Evolutionary conservation across 768 basidiomycete genomes (phyloP), one percentile per base, ranked within the genome.

Genomic region (Psilocybe cyanescens): DNA sequence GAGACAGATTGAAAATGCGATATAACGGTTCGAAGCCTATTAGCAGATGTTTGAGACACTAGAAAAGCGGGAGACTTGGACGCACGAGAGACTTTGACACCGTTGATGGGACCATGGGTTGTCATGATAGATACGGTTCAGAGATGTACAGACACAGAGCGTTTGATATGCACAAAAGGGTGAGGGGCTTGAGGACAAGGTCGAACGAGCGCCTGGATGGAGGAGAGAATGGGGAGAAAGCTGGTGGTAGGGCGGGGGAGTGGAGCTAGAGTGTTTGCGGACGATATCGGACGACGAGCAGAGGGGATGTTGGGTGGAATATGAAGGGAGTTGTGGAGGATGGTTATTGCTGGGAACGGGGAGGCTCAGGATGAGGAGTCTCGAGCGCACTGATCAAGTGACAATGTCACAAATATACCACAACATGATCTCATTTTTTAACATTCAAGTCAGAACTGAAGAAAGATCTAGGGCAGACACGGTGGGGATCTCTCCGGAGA

Each of bases 41-140:
- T 63, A 74, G 70, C 63, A 59, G 52, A 64, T 62, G 67, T 68
- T 65, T 69, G 69, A 70, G 72, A 74, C 69, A 70, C 58, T 29
- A 55, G 28, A 46, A 55, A 45, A 61, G 62, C 45, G 57, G 62
- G 59, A 59, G 54, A 14, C 8, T 8, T 8, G 51, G 50, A 89
- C 91, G 79, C 75, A 92, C 91, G 84, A 75, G 90, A 91, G 71
- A 92, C 84, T 83, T 91, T 92, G 78, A 92, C 88, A 70, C 91
- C 91, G 77, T 92, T 93, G 79, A 93, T 91, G 74, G 91, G 91
- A 70, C 83, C 88, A 78, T 90, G 87, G 60, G 85, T 87, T 59
- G 87, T 79, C 89, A 91, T 91, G 74, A 76, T 75, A 57, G 57
- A 61, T 57, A 55, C 24, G 55, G 65, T 54, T 48, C 59, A 60